A percentile compares a stretch with the other conserved stretches of the same genome.
These are phyloP conservation scores for Hippophae gyantsensis DNA, from an alignment of 306 rosid genomes.

Conservation along the genomic window DNA sequence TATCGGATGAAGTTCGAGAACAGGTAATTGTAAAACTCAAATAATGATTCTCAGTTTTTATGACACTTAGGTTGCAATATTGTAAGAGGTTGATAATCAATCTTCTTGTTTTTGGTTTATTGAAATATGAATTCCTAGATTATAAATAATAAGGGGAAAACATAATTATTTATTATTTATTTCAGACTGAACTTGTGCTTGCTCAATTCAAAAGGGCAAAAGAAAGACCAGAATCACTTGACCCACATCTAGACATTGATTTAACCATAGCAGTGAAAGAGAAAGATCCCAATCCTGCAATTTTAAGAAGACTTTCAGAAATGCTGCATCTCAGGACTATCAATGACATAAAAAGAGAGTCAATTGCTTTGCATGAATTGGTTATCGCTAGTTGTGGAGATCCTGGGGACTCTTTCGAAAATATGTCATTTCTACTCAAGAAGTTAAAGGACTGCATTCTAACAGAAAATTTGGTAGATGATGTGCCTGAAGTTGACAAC, in stretches of 20 bases:
- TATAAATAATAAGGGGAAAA: conserved; percentile 3
- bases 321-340: conserved; percentile 65
- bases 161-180: conserved; percentile 1
- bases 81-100: neutral
- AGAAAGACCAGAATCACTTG: conserved; percentile 46
- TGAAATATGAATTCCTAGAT: conserved; percentile 2
- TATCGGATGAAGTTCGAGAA: conserved; percentile 89
- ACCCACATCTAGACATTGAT: conserved; percentile 61
- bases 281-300: conserved; percentile 56
- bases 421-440: conserved; percentile 57
- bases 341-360: conserved; percentile 70
- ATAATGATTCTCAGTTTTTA: conserved; percentile 3
- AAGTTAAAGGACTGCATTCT: conserved; percentile 52
- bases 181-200: conserved; percentile 90
- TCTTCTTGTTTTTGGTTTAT: neutral
- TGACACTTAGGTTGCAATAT: neutral
- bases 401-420: conserved; percentile 41
- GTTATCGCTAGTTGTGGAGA: conserved; percentile 47
- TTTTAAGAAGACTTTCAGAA: conserved; percentile 71
- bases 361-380: conserved; percentile 65
- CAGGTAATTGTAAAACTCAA: conserved; percentile 46
- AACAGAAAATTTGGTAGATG: conserved; percentile 47
- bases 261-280: conserved; percentile 44
- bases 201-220: conserved; percentile 88
- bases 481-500: conserved; percentile 38